These are phyloP conservation scores for Acmispon strigosus DNA, from an alignment of 306 rosid species.

Conservation along the genomic window DNA sequence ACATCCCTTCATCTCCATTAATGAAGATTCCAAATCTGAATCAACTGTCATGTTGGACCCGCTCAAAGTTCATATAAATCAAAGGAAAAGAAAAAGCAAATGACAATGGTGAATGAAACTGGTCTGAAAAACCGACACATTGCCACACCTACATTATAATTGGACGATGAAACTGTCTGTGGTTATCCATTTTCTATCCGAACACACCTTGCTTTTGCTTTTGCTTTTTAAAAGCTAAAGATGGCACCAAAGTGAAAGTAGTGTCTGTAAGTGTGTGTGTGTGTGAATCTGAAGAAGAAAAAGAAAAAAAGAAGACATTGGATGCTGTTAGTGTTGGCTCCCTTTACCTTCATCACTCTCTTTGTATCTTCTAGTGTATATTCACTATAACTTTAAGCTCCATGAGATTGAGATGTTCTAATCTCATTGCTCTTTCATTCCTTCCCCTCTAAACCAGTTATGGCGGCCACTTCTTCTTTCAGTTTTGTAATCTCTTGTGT, in stretches of 20 bases:
- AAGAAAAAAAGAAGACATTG: constrained; percentile 21
- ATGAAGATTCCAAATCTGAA: constrained; percentile 21
- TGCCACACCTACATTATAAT: constrained; percentile 13
- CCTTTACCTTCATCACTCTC: constrained; percentile 9
- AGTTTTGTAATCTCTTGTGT: constrained; percentile 4
- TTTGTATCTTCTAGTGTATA: constrained; percentile 16
- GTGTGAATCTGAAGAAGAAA: constrained; percentile 9
- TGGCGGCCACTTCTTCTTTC: constrained; percentile 33
- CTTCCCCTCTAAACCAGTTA: constrained; percentile 14
- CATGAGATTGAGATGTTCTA: constrained; percentile 7
- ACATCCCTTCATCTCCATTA: not conserved
- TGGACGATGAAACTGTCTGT: constrained; percentile 49
- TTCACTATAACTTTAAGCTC: constrained; percentile 12
- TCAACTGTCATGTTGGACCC: constrained; percentile 19
- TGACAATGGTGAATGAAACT: constrained; percentile 17
- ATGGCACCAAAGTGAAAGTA: constrained; percentile 28
- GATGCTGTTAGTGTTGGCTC: constrained; percentile 9
- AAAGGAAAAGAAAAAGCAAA: constrained; percentile 2
- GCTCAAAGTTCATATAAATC: not conserved
- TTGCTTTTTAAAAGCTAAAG: constrained; percentile 67
- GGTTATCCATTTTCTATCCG: constrained; percentile 38
- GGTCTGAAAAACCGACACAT: constrained; percentile 25
- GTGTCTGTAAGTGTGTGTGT: constrained; percentile 14
- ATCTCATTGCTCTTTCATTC: constrained; percentile 2
- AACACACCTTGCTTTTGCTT: constrained; percentile 49